A percentile compares a stretch with the other conserved stretches of the same genome.
phyloP scores from a whole-genome alignment of 768 basidiomycete genomes.

The Lyophyllum decastes region DNA sequence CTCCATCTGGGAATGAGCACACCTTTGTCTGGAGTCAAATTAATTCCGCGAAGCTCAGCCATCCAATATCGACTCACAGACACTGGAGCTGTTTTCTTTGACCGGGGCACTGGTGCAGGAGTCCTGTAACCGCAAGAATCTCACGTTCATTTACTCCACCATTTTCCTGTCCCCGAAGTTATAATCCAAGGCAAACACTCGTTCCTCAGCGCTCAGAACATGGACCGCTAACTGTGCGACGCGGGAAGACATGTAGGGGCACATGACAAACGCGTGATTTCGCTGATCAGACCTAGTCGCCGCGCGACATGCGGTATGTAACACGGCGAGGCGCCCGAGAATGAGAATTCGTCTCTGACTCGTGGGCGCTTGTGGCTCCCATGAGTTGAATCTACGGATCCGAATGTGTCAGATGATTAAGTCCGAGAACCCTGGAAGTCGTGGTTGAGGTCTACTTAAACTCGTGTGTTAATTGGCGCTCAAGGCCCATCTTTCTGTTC shows the following conservation, averaged over 20 bases:
- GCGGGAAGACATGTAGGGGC: background rate
- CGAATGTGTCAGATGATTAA: background rate
- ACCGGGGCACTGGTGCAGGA: constrained; percentile 67
- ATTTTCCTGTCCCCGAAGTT: too few relatives aligned
- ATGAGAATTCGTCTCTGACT: background rate
- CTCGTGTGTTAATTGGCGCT: background rate
- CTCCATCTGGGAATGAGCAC: constrained; percentile 58
- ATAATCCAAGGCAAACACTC: too few relatives aligned
- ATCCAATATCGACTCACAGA: constrained; percentile 77
- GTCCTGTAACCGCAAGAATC: constrained; percentile 39
- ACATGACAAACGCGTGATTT: background rate
- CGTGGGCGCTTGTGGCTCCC: background rate
- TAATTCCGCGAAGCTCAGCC: constrained; percentile 54
- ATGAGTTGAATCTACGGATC: background rate
- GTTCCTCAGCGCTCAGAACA: too few relatives aligned
- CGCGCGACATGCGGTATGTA: background rate
- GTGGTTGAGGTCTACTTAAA: background rate
- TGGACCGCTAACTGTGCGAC: too few relatives aligned
- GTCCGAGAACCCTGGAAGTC: background rate
- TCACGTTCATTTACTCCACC: background rate
- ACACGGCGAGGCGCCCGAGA: background rate
- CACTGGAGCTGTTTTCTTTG: constrained; percentile 64
- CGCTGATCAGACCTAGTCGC: background rate
- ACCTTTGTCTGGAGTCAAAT: constrained; percentile 30
- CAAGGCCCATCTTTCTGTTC: background rate